Conservation (phyloP, 495 filamentous ascomycete species). For the Acidiella bohemica region DNA sequence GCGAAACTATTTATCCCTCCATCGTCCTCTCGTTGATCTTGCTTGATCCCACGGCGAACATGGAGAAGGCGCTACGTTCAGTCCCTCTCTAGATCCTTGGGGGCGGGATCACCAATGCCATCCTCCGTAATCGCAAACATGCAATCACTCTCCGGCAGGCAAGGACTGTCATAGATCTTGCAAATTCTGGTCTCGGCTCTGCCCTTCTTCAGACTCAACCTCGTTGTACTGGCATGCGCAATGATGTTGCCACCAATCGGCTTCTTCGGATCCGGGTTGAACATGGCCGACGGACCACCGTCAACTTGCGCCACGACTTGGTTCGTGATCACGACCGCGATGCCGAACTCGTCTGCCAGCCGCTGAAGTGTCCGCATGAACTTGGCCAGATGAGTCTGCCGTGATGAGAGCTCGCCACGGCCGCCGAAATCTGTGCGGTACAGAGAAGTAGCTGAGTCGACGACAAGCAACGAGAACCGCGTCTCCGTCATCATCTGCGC, state of each 20-base stretch:
- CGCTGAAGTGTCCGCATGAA: slow-evolving; percentile 92
- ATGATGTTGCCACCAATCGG: slow-evolving; percentile 98
- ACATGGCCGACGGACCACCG: slow-evolving; percentile 90
- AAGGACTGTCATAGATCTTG: slow-evolving; percentile 98
- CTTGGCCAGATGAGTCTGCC: slow-evolving; percentile 90
- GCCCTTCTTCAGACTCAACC: slow-evolving; percentile 86
- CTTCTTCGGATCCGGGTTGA: slow-evolving; percentile 98
- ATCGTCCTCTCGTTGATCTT: no score
- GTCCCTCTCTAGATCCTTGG: slow-evolving; percentile 87
- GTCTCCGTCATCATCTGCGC: slow-evolving; percentile 99
- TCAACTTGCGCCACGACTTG: slow-evolving; percentile 98
- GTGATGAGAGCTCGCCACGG: slow-evolving; percentile 76
- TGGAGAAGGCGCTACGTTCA: no score
- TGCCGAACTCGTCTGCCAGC: slow-evolving; percentile 93
- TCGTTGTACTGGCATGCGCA: slow-evolving; percentile 86
- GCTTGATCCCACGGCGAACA: no score
- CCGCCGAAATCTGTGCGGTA: slow-evolving; percentile 94
- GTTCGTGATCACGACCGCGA: slow-evolving; percentile 97
- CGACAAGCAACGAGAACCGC: slow-evolving; percentile 84
- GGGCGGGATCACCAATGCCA: slow-evolving; percentile 87
- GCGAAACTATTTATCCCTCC: no score
- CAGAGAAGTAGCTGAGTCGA: slow-evolving; percentile 86
- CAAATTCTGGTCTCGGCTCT: slow-evolving; percentile 89
- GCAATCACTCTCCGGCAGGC: slow-evolving; percentile 89
- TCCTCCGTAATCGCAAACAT: slow-evolving; percentile 95